Conservation (phyloP, 2,329 filamentous ascomycete species). For the Paecilomyces fulvus region DNA sequence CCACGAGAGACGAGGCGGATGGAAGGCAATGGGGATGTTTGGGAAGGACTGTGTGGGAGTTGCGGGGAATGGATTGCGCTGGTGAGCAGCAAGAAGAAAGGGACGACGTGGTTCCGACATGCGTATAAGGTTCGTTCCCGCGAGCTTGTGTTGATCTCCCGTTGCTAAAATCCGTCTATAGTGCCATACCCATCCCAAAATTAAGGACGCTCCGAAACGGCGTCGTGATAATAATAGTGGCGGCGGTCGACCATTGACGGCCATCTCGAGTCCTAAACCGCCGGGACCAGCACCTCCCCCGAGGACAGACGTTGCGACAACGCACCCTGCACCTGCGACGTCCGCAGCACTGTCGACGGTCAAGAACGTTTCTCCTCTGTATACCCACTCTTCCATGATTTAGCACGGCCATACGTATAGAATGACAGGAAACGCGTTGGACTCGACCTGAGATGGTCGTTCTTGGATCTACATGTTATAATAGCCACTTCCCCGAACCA, state of each 20-base stretch:
- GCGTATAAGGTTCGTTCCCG: constrained; percentile 63
- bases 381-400: constrained; percentile 4
- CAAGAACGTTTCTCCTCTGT: constrained; percentile 4
- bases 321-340: not conserved
- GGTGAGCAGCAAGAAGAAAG: constrained; percentile 74
- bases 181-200: constrained; percentile 65
- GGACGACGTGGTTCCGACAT: constrained; percentile 86
- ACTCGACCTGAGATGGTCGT: not conserved
- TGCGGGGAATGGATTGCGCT: constrained; percentile 24
- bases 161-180: constrained; percentile 18
- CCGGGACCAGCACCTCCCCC: not conserved
- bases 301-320: not conserved
- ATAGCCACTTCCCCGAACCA: not conserved
- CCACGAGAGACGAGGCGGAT: constrained; percentile 67
- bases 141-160: not conserved
- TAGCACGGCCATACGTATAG: not conserved
- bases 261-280: constrained; percentile 1
- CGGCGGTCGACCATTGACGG: constrained; percentile 29
- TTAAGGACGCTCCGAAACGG: constrained; percentile 62
- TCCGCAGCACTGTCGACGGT: not conserved
- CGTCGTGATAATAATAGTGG: constrained; percentile 54
- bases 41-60: constrained; percentile 31
- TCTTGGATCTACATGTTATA: not conserved
- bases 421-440: not conserved
- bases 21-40: constrained; percentile 60